Evolutionary conservation across 2,329 filamentous ascomycete species (phyloP), one percentile per base, ranked within the genome.

Genomic region (Colletotrichum horii): DNA sequence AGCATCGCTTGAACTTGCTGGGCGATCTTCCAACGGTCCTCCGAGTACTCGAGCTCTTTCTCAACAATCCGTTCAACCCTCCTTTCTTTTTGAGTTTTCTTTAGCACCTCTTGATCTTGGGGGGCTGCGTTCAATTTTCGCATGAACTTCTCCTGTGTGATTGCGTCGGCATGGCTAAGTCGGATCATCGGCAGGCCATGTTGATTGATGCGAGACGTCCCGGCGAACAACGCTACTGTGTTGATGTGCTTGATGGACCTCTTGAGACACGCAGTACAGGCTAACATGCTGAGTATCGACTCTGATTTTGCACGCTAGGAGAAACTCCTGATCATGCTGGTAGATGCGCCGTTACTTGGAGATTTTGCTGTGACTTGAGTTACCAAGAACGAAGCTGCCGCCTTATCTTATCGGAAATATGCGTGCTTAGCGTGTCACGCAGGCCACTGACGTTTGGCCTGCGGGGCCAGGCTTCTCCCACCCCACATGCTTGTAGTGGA

Each of bases 21-120:
- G 52, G 92, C 93, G 74, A 98, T 89, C 79, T 93, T 92, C 77
- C 93, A 88, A 2, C 94, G 94, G 82, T 98, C 96, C 22, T 88
- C 84, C 73, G 95, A 83, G 83, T 90, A 91, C 62, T 89, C 82
- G 69, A 96, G 81, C 78, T 95, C 92, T 79, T 88, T 90, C 48
- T 86, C 86, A 62, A 87, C 85, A 19, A 82, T 83, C 68, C 84
- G 83, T 71, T 86, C 81, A 16, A 85, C 77, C 60, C n/a, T 83
- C 79, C 22, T 32, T 77, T 65, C 72, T 74, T 74, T 77, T 81
- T 73, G 78, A 81, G 70, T 77, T 66, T 64, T 76, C 43, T 4
- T 60, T 22, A 7, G 22, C 14, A 14, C 15, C 48, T 34, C 16
- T 69, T 58, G 38, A n/a, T 22, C 22, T 74, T 60, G 19, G 19